Base-by-base conservation (phyloP, 176 grass and related monocot genomes). In the Avena insularis region DNA sequence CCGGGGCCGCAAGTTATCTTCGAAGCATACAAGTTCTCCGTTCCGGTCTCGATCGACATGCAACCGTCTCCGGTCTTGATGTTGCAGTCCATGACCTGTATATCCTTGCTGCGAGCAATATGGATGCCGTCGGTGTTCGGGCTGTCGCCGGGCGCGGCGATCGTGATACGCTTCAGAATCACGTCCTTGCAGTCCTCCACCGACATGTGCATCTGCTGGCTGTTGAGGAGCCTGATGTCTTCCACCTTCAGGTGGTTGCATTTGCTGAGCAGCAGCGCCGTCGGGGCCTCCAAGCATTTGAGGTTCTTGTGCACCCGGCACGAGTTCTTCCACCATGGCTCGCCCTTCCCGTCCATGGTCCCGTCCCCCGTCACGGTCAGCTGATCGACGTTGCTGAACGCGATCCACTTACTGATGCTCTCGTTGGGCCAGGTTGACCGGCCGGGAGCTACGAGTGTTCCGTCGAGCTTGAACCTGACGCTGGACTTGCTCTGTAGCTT, bases 151-250 rank as follows among this genome's bases (percentile, higher is more conserved):
- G 64, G 64, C 2, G 27, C 64, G 6, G 7, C 15, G 64, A 67
- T 67, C 5, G 13, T 35, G 64, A 67, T 67, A 31, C 6, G 29
- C 64, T 67, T 67, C 0, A 67, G 64, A 6, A 16, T 29, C 0
- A 67, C 29, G 0, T 67, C 64, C 13, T 35, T 31, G 64, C 29
- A 67, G 12, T 67, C 27, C 6, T 67, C 64, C 12, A 66, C 63
- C 2, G 63, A 66, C 63, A 66, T 66, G 63, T 66, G 63, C 27
- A 66, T 68, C 65, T 36, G 14, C 65, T 68, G 65, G 31, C 65
- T 68, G 5, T 68, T 68, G 2, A 67, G 6, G 6, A 68, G 65
- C 31, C 1, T 35, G 6, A 68, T 68, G 3, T 68, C 27, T 15
- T 68, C 29, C 1, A 68, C 65, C 31, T 15, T 68, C 6, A 68